Evolutionary conservation across 768 basidiomycete species (phyloP), one percentile per base, ranked within the genome.

Genomic region (Sporobolomyces pararoseus): DNA sequence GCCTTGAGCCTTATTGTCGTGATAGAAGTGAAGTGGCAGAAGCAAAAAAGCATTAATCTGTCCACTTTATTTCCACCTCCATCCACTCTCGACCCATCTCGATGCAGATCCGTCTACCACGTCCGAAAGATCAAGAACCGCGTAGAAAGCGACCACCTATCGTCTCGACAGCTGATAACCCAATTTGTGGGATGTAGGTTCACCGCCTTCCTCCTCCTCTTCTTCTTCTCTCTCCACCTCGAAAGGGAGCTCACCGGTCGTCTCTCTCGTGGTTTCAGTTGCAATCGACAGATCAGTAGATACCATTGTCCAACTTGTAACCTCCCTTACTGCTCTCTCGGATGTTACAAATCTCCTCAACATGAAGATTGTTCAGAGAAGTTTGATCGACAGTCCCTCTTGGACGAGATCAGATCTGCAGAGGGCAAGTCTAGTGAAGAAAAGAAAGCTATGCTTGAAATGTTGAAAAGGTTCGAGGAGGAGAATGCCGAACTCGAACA

Each of bases 281-380:
- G 75, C 69, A 16, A 62, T 14, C 47, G 44, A 9, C 71, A 75
- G 42, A 51, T 72, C 52, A 63, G 62, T 21, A 55, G 66, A 12
- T 76, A 76, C 61, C 75, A 74, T 49, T 76, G 76, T 55, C 76
- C 76, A n/a, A 34, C 23, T 1, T 76, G 76, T 70, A 76, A 76
- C 72, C 65, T 76, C 13, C 74, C 66, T 23, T 76, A 76, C 70
- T 76, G 76, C 65, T 71, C 74, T 10, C 66, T 76, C 29, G 59
- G 69, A 1, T 76, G 76, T 58, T 76, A 73, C 65, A 55, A 59
- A 6, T 34, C 70, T 1, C 47, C 55, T 27, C 52, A 66, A 21
- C 76, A 76, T 42, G 39, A 17, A 2, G 49, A 32, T 12, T 76
- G 76, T 59, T 58, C 66, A 7, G 74, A 75, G 12, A n/a, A 39